These are phyloP conservation scores for Nannochloropsis gaditana DNA, from an alignment of 108 stramenopile genomes.

Conservation along the genomic window DNA sequence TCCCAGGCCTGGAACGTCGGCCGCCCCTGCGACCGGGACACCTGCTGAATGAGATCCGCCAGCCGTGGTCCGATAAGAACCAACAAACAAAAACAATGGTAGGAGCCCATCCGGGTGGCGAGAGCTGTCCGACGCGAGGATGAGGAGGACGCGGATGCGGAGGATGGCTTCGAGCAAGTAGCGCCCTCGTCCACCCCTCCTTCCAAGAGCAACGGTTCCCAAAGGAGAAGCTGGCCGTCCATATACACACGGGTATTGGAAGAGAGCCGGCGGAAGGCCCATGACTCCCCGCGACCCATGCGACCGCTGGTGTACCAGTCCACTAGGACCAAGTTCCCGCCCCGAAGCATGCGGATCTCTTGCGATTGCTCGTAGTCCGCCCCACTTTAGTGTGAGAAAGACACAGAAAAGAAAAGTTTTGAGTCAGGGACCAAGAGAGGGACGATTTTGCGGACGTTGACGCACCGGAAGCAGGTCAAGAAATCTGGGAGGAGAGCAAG, in stretches of 20 bases:
- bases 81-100: not conserved
- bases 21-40: not conserved
- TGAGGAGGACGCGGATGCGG: not conserved
- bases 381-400: not conserved
- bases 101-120: not conserved
- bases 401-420: too few relatives aligned
- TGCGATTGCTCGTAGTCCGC: not conserved
- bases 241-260: not conserved
- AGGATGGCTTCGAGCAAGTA: not conserved
- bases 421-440: too few relatives aligned
- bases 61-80: not conserved
- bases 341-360: not conserved
- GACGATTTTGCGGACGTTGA: not conserved
- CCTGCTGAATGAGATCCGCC: not conserved
- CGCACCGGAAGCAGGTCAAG: constrained; percentile 15
- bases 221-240: not conserved
- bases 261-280: not conserved
- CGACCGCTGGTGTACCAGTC: constrained; percentile 1
- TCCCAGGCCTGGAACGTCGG: not conserved
- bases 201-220: not conserved
- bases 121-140: not conserved
- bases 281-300: not conserved
- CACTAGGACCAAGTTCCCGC: not conserved
- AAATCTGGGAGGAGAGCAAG: not conserved
- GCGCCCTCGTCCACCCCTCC: not conserved